Evolutionary conservation across 1,284 basidiomycete species (phyloP), one percentile per base, ranked within the genome.

Genomic region (Apiotrichum laibachii): DNA sequence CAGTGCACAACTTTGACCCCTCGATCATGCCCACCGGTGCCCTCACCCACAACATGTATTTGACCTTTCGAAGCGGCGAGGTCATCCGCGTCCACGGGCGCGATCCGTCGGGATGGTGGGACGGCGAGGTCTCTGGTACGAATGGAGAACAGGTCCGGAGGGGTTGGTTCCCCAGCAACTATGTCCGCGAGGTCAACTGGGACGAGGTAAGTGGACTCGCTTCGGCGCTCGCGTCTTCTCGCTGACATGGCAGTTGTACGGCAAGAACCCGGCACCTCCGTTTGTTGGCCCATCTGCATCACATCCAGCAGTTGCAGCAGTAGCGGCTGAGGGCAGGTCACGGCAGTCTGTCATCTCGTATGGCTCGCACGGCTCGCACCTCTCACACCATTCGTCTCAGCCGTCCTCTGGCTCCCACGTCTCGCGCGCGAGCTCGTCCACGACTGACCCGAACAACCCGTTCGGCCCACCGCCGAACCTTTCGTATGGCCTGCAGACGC

Each of bases 151-250:
- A 72, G 1, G 54, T 68, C 2, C 67, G 86, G 56, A 81, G 92
- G 67, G 96, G 96, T n/a, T 99, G 95, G 95, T 98, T 98, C 77
- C 95, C 95, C n/a, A 92, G 90, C 66, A 83, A 82, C 63, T 83
- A 81, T 64, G 78, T 80, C 12, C 62, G 67, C 35, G 68, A 74
- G 58, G 63, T 72, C 54, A 67, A 67, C 13, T 59, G 54, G 65
- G 65, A 68, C 33, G 66, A 59, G 47, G 65, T 72, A 62, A 64
- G 67, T 67, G 11, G 11, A 2, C 13, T 37, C 19, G 34, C 12
- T 15, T 11, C 19, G 47, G n/a, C 2, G 22, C n/a, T 1, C 19
- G 11, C 8, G 11, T 11, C 15, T 40, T 15, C 21, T 40, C 9
- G 26, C 37, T 50, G 35, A 37, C 37, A 15, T 13, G 33, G 21